Percentiles rank a stretch among this genome's conserved stretches.
phyloP scores from a whole-genome alignment of 495 filamentous ascomycete species.

The Hypomontagnella submonticulosa region DNA sequence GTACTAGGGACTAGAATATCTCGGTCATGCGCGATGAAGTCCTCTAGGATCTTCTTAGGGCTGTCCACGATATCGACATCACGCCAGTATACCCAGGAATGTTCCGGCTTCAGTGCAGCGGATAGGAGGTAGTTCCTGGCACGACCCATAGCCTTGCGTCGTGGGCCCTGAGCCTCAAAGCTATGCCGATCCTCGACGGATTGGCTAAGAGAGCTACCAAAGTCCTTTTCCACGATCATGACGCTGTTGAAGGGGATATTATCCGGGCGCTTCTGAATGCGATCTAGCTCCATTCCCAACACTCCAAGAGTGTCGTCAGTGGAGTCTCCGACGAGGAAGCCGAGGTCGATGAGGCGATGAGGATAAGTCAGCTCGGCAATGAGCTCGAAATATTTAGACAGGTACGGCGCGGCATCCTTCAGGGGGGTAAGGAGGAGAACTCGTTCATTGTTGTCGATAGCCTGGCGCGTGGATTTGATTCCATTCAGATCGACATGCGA shows the following conservation, averaged over 20 bases:
- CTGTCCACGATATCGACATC: constrained; percentile 97
- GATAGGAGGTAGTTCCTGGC: constrained; percentile 93
- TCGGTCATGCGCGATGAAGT: constrained; percentile 91
- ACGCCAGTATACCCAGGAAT: constrained; percentile 99
- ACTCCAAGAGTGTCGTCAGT: constrained; percentile 88
- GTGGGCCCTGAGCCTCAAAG: constrained; percentile 87
- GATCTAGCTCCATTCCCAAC: constrained; percentile 82
- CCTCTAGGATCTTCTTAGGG: constrained; percentile 86
- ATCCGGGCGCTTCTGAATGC: constrained; percentile 85
- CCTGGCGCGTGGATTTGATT: constrained; percentile 82
- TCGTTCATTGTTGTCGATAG: constrained; percentile 81
- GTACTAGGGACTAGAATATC: constrained; percentile 96
- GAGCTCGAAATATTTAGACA: constrained; percentile 92
- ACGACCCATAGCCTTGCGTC: constrained; percentile 87
- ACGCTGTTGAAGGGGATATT: constrained; percentile 84
- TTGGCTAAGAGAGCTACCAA: constrained; percentile 76
- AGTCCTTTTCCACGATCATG: constrained; percentile 88
- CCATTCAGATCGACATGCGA: constrained; percentile 82
- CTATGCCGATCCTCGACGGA: constrained; percentile 83
- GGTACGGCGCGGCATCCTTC: constrained; percentile 83
- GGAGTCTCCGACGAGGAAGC: constrained; percentile 91
- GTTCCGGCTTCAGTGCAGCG: constrained; percentile 86
- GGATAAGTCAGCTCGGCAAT: constrained; percentile 91
- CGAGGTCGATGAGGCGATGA: constrained; percentile 94
- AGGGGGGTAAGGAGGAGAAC: constrained; percentile 96